These are phyloP conservation scores for Phylloboletellus chloephorus DNA, from an alignment of 1,284 basidiomycete species.

Conservation along the genomic window DNA sequence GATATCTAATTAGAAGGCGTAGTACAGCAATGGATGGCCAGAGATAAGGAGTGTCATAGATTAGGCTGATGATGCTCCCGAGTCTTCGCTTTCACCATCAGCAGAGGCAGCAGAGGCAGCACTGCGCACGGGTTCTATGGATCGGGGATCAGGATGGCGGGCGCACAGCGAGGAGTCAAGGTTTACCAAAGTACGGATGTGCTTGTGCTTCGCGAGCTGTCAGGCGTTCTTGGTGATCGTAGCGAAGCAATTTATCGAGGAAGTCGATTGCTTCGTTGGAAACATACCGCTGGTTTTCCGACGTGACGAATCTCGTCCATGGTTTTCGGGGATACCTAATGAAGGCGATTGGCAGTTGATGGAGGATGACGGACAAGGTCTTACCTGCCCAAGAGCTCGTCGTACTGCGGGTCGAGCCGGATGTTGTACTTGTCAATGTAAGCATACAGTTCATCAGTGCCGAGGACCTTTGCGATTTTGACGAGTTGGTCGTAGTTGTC, in stretches of 20 bases:
- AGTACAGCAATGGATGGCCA: slow-evolving; percentile 27
- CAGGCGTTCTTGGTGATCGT: slow-evolving; percentile 95
- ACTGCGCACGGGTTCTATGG: slow-evolving; percentile 58
- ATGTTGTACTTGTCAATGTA: slow-evolving; percentile 95
- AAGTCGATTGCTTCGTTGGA: slow-evolving; percentile 98
- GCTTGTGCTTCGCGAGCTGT: slow-evolving; percentile 89
- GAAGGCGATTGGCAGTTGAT: slow-evolving; percentile 1
- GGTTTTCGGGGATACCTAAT: slow-evolving; percentile 85
- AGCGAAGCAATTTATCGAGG: slow-evolving; percentile 91
- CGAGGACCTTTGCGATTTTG: slow-evolving; percentile 96
- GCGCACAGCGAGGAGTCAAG: slow-evolving; percentile 10
- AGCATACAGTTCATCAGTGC: slow-evolving; percentile 90
- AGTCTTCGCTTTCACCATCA: slow-evolving; percentile 70
- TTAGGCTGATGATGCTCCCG: slow-evolving; percentile 53
- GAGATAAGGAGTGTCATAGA: slow-evolving; percentile 27
- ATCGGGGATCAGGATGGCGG: slow-evolving; percentile 17
- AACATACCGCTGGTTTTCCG: slow-evolving; percentile 95
- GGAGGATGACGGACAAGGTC: not conserved
- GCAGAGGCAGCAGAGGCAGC: slow-evolving; percentile 40
- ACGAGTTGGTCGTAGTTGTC: slow-evolving; percentile 99
- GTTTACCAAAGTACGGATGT: slow-evolving; percentile 83
- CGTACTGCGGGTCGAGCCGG: slow-evolving; percentile 84
- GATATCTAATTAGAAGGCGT: slow-evolving; percentile 32
- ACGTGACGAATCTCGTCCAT: slow-evolving; percentile 90
- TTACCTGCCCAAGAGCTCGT: slow-evolving; percentile 81